Base-by-base conservation (phyloP, 1,284 basidiomycete species). In the Peniophora sp. region DNA sequence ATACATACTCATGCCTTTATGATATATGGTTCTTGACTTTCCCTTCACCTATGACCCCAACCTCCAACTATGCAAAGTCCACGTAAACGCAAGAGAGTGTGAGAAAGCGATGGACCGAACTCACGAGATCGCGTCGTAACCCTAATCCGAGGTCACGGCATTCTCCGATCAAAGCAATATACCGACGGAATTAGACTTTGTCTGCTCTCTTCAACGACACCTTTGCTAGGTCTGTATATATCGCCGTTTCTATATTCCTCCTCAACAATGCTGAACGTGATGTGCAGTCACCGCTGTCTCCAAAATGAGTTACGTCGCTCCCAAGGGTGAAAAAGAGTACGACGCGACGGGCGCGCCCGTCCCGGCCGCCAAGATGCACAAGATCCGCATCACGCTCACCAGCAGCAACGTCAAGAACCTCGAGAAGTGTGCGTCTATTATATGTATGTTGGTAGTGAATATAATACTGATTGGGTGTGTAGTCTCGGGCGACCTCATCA, bases 351-450 rank as follows among this genome's bases (percentile, higher is more conserved):
- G 90, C 64, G 89, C 88, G 62, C 81, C 84, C 57, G 78, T 89
- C 55, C 86, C 89, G 62, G 77, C 83, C 60, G 85, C 90, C 68
- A 96, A 98, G 77, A 85, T 94, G 71, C 97, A 99, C 86, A 97
- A 97, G 83, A 99, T 99, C 75, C 82, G 97, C 62, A 99, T 99
- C 79, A 99, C 97, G 61, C 80, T 99, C 69, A 98, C 97, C 58
- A 93, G 89, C 73, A 88, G 91, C 74, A 98, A 98, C 71, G 93
- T 99, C 74, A 88, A 85, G 80, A 97, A 94, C 81, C 79, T 99
- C 67, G 97, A 99, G 78, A 99, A 98, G 79, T 97, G 95, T 97
- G 63, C 62, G 71, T 62, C 9, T 14, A 8, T 23, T n/a, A n/a
- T 45, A 11, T 47, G 22, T 41, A 51, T 24, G 32, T 10, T 48